Base-by-base conservation (phyloP, 2,329 filamentous ascomycete genomes). In the Cytospora chrysosperma region DNA sequence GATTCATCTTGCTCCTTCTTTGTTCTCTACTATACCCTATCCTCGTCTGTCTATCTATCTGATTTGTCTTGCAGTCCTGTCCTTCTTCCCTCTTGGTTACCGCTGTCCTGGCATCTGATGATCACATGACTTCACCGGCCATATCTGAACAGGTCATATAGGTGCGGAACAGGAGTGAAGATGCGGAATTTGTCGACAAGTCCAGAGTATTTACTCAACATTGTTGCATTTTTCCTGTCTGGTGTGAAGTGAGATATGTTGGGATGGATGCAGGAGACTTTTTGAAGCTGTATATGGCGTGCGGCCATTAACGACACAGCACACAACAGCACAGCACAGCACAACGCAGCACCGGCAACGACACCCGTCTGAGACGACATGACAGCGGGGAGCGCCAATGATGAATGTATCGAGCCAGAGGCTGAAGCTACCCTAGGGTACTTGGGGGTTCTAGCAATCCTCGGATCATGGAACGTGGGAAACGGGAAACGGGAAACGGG, bases 1-100 rank as follows among this genome's bases (percentile, higher is more conserved):
- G 26, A 27, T 60, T 54, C 26, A 69, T 70, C 70, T 68, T 68
- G 59, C 69, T 67, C 65, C 63, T 68, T 69, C 69, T 62, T 68
- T 60, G 66, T 65, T 66, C 50, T 65, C 63, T 63, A 61, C 59
- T 63, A 64, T 65, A 54, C 62, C 62, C 55, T 61, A 59, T 67
- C 62, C 62, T 56, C 59, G 59, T 67, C 54, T 10, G 37, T 62
- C 43, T 56, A 40, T 10, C 5, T 17, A 17, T n/a, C 61, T 56
- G n/a, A 57, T 65, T 59, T 65, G 49, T 52, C 52, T 61, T 61
- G 61, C 52, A 40, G 12, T 17, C 37, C 37, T 2, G 37, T n/a
- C 37, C 37, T n/a, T 24, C 30, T 60, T 51, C 17, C 27, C 47
- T 26, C 21, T 54, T 60, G 32, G 40, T 32, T 28, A 54, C n/a